These are phyloP conservation scores for Omphalotus guepiniiformis DNA, from an alignment of 768 basidiomycete species.

Conservation along the genomic window DNA sequence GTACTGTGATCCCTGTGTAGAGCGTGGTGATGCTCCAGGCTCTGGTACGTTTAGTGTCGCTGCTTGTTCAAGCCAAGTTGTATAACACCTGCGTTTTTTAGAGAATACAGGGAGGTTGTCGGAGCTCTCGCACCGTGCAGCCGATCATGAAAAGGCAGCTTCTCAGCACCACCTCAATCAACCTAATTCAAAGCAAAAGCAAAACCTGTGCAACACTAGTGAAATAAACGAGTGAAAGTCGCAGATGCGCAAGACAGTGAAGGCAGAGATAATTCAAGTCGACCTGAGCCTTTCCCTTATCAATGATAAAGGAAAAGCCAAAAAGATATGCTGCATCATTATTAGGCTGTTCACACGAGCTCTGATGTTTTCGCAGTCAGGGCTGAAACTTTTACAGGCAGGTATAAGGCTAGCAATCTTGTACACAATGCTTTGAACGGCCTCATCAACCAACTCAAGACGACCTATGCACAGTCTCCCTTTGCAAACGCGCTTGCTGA, in stretches of 20 bases:
- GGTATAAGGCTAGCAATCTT: background rate
- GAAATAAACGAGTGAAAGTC: background rate
- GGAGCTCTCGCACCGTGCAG: background rate
- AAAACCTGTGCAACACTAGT: background rate
- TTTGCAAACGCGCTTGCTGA: background rate
- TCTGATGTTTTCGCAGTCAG: too few relatives aligned
- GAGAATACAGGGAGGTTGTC: too few relatives aligned
- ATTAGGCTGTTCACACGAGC: too few relatives aligned
- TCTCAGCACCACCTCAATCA: background rate
- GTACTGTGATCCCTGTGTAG: too few relatives aligned
- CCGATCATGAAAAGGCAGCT: background rate
- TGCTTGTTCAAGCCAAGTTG: too few relatives aligned
- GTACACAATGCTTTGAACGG: background rate
- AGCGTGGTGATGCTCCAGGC: too few relatives aligned
- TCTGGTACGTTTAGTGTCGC: too few relatives aligned
- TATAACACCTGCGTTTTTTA: too few relatives aligned
- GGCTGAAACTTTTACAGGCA: background rate
- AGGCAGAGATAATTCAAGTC: background rate
- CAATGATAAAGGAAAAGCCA: background rate
- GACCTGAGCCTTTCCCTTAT: background rate
- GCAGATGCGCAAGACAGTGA: background rate
- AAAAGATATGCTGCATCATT: background rate
- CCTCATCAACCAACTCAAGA: background rate
- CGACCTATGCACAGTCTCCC: background rate
- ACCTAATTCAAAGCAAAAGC: constrained; percentile 1